These are phyloP conservation scores for Musa beccarii DNA, from an alignment of 176 grass and related monocot genomes.

Conservation along the genomic window DNA sequence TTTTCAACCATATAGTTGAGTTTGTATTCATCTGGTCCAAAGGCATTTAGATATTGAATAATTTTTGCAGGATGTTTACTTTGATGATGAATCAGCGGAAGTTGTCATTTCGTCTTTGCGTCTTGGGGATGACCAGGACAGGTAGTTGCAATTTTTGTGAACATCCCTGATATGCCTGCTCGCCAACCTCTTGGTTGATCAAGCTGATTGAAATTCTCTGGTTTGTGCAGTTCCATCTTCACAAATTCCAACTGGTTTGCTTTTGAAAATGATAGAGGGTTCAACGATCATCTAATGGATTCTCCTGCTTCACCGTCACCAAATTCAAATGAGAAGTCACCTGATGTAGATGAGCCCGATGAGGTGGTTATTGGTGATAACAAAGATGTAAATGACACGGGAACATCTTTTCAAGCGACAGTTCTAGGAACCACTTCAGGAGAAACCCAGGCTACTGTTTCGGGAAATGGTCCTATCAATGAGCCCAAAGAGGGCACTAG, in stretches of 20 bases:
- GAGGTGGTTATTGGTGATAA: constrained; percentile 27
- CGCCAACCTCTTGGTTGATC: constrained; percentile 1
- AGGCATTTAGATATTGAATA: no score
- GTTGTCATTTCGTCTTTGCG: constrained; percentile 87
- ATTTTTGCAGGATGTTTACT: constrained; percentile 73
- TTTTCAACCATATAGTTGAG: neutral
- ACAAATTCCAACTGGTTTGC: constrained; percentile 97
- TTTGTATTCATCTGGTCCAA: neutral
- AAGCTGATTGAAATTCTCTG: constrained; percentile 7
- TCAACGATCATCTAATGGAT: constrained; percentile 22
- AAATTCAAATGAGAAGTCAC: constrained; percentile 29
- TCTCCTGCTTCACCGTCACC: constrained; percentile 40
- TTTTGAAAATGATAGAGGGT: constrained; percentile 57
- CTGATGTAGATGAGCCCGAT: constrained; percentile 19
- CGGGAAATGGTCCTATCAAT: constrained; percentile 22
- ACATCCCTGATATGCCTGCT: constrained; percentile 3
- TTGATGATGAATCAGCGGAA: constrained; percentile 96
- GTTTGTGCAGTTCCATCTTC: constrained; percentile 60
- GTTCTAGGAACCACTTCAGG: constrained; percentile 9
- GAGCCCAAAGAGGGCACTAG: constrained; percentile 1
- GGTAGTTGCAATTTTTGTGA: constrained; percentile 39
- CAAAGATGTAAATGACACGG: constrained; percentile 12
- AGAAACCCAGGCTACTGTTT: constrained; percentile 13
- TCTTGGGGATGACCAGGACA: constrained; percentile 58
- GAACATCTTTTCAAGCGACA: constrained; percentile 3